Evolutionary conservation across 1,284 basidiomycete genomes (phyloP).

Genomic region (Cystobasidium slooffiae): DNA sequence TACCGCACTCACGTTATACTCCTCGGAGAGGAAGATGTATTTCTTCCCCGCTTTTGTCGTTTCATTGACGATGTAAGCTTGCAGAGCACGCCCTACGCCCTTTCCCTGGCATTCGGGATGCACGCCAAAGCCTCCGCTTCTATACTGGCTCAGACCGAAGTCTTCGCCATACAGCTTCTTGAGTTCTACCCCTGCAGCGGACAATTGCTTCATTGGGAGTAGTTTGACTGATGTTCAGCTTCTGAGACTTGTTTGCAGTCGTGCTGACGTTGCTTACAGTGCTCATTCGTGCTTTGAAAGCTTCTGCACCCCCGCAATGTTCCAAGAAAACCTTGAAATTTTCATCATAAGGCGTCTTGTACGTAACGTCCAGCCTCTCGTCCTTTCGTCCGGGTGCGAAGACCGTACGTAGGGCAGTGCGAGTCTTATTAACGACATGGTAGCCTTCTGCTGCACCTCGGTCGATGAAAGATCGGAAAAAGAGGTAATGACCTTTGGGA

Average conservation of each 20-base stretch:
- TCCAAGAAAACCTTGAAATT: constrained; percentile 2
- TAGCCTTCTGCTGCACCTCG: not conserved
- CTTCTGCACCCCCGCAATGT: not conserved
- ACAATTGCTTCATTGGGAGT: too few species aligned
- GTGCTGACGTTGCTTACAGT: not conserved
- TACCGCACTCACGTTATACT: not conserved
- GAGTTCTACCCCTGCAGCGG: too few species aligned
- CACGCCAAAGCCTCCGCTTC: constrained; percentile 5
- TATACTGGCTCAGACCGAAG: not conserved
- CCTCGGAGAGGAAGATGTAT: not conserved
- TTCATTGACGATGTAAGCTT: constrained; percentile 2
- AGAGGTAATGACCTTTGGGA: constrained; percentile 4
- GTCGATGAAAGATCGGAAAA: constrained; percentile 5
- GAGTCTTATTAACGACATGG: constrained; percentile 1
- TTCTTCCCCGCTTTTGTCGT: not conserved
- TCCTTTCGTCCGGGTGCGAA: constrained; percentile 8
- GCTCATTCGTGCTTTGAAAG: not conserved
- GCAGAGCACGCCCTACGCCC: constrained; percentile 22
- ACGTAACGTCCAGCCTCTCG: not conserved
- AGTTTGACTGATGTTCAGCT: not conserved
- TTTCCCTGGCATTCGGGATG: constrained; percentile 21
- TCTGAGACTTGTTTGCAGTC: not conserved
- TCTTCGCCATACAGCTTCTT: constrained; percentile 3
- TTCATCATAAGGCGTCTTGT: constrained; percentile 1
- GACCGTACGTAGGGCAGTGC: constrained; percentile 9